Evolutionary conservation across 148 eudicot genomes (phyloP), one percentile per base, ranked within the genome.

Genomic region (Fagopyrum tataricum): DNA sequence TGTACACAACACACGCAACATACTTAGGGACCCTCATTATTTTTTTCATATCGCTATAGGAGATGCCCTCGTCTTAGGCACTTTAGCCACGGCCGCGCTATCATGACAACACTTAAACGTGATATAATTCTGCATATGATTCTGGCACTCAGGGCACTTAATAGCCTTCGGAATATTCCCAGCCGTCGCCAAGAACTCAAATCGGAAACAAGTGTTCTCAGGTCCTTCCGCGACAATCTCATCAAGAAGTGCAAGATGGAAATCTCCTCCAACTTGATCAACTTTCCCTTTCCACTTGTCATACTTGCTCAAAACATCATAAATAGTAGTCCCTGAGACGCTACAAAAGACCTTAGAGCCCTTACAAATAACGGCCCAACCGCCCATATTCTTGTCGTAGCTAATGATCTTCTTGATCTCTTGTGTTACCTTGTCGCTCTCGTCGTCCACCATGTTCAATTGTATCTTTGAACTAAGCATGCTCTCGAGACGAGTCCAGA

Each of bases 401-500:
- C 85, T 82, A 39, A 76, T 82, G 5, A 82, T 74, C 39, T 76
- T 82, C 76, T 82, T 81, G 37, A 79, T 74, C 72, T 79, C 85
- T 69, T 79, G 82, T 39, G 77, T 74, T 56, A 80, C 77, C 44
- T 44, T 74, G 74, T 82, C 85, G 0, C 40, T 21, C 11, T 74
- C 80, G 70, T 82, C 73, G 12, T 75, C 73, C 75, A 70, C 23
- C 37, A 26, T 64, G 58, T n/a, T 91, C 0, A 88, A 79, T 70
- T 84, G 86, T 26, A 88, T 82, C 82, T 88, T 88, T 17, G 92
- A 88, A 70, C 44, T 77, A 67, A 88, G 70, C 92, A 88, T 88
- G 84, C 92, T 88, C 68, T 88, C 87, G 5, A 88, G 69, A 24
- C 92, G 73, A 0, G 86, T 81, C 92, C 92, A 88, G 71, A 86